phyloP scores from a whole-genome alignment of 441 rosid genomes.

The Omphalea diandra region DNA sequence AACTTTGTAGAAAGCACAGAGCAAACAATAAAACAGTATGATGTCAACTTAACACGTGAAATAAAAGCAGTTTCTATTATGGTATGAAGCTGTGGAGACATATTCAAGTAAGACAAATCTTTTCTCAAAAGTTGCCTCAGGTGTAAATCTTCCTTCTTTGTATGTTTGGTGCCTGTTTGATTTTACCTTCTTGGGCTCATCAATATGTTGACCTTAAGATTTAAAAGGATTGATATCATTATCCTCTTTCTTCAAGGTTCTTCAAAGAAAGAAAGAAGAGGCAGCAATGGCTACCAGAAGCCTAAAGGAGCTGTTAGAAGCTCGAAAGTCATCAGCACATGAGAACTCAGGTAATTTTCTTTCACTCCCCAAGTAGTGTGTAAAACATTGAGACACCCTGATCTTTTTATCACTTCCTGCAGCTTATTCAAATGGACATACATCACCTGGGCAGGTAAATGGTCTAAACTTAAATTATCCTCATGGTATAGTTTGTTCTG shows the following conservation, averaged over 20 bases:
- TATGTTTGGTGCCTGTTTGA: not conserved
- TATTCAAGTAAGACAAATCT: not conserved
- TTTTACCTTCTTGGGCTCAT: not conserved
- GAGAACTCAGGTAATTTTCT: slow-evolving; percentile 57
- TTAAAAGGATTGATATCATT: not conserved
- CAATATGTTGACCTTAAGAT: not conserved
- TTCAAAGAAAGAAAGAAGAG: slow-evolving; percentile 98
- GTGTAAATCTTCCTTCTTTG: not conserved
- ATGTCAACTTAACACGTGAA: not conserved
- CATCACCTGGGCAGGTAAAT: slow-evolving; percentile 56
- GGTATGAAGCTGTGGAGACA: not conserved
- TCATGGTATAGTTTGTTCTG: too few species aligned
- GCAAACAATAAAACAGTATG: not conserved
- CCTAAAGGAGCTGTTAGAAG: slow-evolving; percentile 91
- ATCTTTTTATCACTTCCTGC: slow-evolving; percentile 30
- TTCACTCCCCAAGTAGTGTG: not conserved
- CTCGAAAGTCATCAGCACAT: slow-evolving; percentile 81
- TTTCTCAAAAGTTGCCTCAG: not conserved
- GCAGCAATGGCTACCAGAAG: slow-evolving; percentile 98
- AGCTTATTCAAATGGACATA: slow-evolving; percentile 55
- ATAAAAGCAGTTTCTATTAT: not conserved
- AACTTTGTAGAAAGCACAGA: not conserved
- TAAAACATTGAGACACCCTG: slow-evolving; percentile 15
- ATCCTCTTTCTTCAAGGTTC: slow-evolving; percentile 62
- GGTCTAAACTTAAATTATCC: slow-evolving; percentile 16